A percentile compares a stretch with the other conserved stretches of the same genome.
These are phyloP conservation scores for Rubroboletus pulcherrimus DNA, from an alignment of 768 basidiomycete species.

Conservation along the genomic window DNA sequence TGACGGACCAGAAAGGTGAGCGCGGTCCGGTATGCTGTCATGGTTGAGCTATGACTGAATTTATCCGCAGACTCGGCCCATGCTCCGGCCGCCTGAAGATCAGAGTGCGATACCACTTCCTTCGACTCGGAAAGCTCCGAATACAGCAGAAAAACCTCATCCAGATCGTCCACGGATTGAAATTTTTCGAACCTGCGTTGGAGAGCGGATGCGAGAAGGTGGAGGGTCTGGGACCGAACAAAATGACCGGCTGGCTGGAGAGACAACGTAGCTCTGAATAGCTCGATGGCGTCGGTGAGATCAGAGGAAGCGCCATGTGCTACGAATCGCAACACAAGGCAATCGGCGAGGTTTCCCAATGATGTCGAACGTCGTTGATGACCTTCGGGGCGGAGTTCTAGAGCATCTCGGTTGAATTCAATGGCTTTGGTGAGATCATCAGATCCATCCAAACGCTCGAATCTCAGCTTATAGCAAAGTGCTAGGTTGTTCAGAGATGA, in stretches of 20 bases:
- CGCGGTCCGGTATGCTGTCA: not conserved
- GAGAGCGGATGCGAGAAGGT: not conserved
- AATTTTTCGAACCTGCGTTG: not conserved
- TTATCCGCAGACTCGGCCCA: not conserved
- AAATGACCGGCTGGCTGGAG: not conserved
- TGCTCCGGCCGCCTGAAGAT: not conserved
- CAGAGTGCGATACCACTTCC: not conserved
- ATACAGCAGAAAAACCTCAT: not conserved
- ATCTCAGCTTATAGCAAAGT: not conserved
- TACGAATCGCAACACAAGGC: not conserved
- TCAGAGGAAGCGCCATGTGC: not conserved
- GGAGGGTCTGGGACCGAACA: not conserved
- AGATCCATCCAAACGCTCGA: not conserved
- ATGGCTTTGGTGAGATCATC: not conserved
- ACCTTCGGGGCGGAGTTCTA: not conserved
- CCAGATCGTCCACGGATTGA: not conserved
- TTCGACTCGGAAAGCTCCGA: not conserved
- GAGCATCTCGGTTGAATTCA: not conserved
- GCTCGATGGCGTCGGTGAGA: not conserved
- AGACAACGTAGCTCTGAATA: not conserved
- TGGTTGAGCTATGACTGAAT: not conserved
- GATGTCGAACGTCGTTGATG: not conserved
- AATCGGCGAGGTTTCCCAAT: not conserved
- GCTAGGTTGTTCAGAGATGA: not conserved
- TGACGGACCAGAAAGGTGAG: not conserved